Conservation (phyloP, 2,329 filamentous ascomycete species). For the Elsinoe fawcettii region DNA sequence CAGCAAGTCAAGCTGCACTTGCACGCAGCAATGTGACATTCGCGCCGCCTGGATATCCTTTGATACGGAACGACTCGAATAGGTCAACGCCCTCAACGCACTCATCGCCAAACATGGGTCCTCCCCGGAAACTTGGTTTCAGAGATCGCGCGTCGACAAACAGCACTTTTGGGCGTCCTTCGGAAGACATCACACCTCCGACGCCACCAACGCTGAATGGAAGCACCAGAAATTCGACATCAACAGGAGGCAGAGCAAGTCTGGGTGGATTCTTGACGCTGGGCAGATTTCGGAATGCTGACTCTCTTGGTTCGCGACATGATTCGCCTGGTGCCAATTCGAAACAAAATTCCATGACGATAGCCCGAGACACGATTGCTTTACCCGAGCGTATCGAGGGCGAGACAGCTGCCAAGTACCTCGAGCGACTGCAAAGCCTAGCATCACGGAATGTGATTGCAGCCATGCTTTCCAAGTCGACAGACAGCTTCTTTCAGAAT, state of each 20-base stretch:
- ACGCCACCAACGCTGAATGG: conserved; percentile 52
- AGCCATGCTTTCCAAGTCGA: conserved; percentile 75
- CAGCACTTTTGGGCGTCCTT: conserved; percentile 68
- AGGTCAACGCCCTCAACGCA: conserved; percentile 58
- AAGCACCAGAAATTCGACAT: conserved; percentile 65
- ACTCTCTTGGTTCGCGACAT: conserved; percentile 61
- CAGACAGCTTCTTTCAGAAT: conserved; percentile 71
- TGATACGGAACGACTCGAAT: conserved; percentile 54
- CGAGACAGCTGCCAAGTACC: conserved; percentile 83
- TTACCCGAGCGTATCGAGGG: conserved; percentile 76
- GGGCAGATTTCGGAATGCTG: conserved; percentile 69
- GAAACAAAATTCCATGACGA: conserved; percentile 74
- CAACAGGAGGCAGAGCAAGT: conserved; percentile 78
- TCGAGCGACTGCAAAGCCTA: conserved; percentile 72
- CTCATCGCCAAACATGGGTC: conserved; percentile 51
- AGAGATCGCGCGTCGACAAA: conserved; percentile 82
- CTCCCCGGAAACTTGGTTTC: conserved; percentile 50
- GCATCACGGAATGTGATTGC: conserved; percentile 77
- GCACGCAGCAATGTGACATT: conserved; percentile 41
- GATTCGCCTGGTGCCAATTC: conserved; percentile 67
- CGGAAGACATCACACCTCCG: conserved; percentile 61
- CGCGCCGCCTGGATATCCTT: conserved; percentile 36
- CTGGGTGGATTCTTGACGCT: conserved; percentile 83
- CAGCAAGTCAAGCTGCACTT: conserved; percentile 46
- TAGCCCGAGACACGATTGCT: conserved; percentile 60